Base-by-base conservation (phyloP, 2,329 filamentous ascomycete species). In the Leptodontidium sp. region DNA sequence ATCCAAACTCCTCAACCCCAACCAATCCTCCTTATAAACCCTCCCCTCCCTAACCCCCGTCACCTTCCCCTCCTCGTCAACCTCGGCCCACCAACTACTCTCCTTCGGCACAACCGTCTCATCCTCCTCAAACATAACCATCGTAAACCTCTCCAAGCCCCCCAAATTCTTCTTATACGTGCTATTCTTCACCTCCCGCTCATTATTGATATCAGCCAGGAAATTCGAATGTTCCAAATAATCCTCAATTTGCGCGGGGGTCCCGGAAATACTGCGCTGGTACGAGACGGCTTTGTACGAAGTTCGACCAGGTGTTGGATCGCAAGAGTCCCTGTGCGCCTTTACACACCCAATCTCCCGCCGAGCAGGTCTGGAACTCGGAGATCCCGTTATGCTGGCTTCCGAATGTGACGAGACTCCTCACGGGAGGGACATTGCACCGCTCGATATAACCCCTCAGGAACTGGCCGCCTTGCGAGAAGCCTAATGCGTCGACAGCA, bases 391-490 rank as follows among this genome's bases (percentile, higher is more conserved):
- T 91, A 76, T 93, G 91, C 78, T 91, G 91, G 71, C 85, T 87
- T 47, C 91, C 91, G 72, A 92, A 91, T 0, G 91, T 93, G 63
- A 93, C 85, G 24, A 93, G 81, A 71, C 86, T 90, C 65, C 84
- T 80, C 11, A 93, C 85, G 0, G 84, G 84, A 0, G 77, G 77
- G 52, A 59, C 61, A 79, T 94, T 96, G 84, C 96, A 99, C 53
- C 93, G 88, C 84, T 99, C 90, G 72, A 97, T 84, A 79, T 97
- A 94, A 29, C 87, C 96, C 68, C 96, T 90, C n/a, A 99, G 87
- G 83, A 99, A 98, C 79, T 97, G 93, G 1, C 96, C 96, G 71
- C 96, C 96, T 81, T 99, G 96, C 15, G 92, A 96, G 84, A 99
- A 98, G 35, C 96, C 96, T 45, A 99, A 83, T 43, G 94, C 95